A percentile compares a stretch with the other conserved stretches of the same genome.
phyloP scores from a whole-genome alignment of 768 basidiomycete species.

The Clavulina sp. region DNA sequence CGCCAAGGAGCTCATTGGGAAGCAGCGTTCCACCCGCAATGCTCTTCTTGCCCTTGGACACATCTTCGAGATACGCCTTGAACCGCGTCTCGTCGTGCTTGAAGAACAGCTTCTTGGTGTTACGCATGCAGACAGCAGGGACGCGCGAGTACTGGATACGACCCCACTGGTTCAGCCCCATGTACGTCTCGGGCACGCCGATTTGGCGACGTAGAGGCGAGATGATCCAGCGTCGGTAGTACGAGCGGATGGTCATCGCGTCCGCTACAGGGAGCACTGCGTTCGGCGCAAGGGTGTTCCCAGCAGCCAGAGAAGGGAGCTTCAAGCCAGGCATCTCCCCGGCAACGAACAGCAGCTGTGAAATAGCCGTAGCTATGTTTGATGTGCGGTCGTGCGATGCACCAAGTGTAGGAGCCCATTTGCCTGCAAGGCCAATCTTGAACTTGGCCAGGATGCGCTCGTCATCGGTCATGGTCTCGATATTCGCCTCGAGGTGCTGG shows the following conservation, averaged over 20 bases:
- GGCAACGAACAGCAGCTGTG: conserved; percentile 30
- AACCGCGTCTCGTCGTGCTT: conserved; percentile 43
- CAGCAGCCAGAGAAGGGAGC: conserved; percentile 13
- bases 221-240: conserved; percentile 42
- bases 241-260: conserved; percentile 33
- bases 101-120: conserved; percentile 36
- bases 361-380: conserved; percentile 47
- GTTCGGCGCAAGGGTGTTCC: conserved; percentile 3
- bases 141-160: conserved; percentile 43
- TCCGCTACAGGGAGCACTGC: conserved; percentile 13
- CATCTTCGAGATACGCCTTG: conserved; percentile 31
- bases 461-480: conserved; percentile 7
- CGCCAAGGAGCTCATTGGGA: conserved; percentile 40
- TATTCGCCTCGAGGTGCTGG: conserved; percentile 18
- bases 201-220: conserved; percentile 33
- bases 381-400: conserved; percentile 44
- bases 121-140: conserved; percentile 42
- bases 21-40: conserved; percentile 53
- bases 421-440: conserved; percentile 39
- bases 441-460: conserved; percentile 17
- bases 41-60: conserved; percentile 34
- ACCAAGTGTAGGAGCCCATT: conserved; percentile 52
- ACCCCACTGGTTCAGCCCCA: conserved; percentile 33
- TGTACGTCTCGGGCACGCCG: conserved; percentile 38
- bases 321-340: conserved; percentile 13